Evolutionary conservation across 768 basidiomycete species (phyloP).

Genomic region (Naganishia onofrii): DNA sequence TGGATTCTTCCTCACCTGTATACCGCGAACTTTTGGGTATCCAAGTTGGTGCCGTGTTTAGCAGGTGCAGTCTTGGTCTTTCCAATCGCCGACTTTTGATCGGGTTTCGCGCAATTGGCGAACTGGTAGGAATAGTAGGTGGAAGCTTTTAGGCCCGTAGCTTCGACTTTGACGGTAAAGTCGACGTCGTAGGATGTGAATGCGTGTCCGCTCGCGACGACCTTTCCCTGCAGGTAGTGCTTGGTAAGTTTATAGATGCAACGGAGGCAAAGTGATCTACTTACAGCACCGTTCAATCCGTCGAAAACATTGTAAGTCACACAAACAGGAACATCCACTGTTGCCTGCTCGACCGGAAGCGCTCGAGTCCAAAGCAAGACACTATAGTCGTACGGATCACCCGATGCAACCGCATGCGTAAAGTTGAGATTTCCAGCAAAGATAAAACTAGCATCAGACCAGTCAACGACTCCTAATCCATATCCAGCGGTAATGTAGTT

Average conservation of each 20-base stretch:
- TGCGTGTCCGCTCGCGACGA: conserved; percentile 57
- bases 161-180: conserved; percentile 64
- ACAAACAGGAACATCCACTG: conserved; percentile 60
- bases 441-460: conserved; percentile 31
- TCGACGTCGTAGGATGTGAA: conserved; percentile 63
- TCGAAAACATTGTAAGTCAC: conserved; percentile 56
- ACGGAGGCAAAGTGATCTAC: not conserved
- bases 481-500: conserved; percentile 34
- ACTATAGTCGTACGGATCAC: conserved; percentile 61
- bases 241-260: not conserved
- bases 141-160: conserved; percentile 58
- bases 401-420: conserved; percentile 48
- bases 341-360: conserved; percentile 50
- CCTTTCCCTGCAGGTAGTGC: conserved; percentile 27
- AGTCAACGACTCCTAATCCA: conserved; percentile 34
- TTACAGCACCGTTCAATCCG: conserved; percentile 37
- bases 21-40: conserved; percentile 61
- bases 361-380: conserved; percentile 65
- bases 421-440: conserved; percentile 36
- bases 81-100: conserved; percentile 57
- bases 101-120: conserved; percentile 59
- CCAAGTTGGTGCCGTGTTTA: conserved; percentile 57
- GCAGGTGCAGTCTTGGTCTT: conserved; percentile 59
- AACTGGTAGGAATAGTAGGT: conserved; percentile 63
- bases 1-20: conserved; percentile 53